Conservation (phyloP, 1,284 basidiomycete species). For the Golubevia sp. region DNA sequence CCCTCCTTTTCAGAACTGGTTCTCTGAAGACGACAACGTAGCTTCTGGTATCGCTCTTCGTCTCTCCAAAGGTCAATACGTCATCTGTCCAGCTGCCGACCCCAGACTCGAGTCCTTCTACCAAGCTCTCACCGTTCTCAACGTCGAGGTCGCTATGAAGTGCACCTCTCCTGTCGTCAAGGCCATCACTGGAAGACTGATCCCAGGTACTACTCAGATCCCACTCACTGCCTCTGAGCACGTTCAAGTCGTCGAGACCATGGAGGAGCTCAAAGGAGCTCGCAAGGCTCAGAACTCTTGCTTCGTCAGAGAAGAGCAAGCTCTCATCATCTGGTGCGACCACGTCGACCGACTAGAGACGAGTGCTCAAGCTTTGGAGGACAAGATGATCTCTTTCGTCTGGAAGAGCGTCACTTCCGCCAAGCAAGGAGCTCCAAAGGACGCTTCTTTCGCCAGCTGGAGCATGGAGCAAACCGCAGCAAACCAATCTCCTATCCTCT, state of each 20-base stretch:
- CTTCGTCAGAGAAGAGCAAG: conserved; percentile 28
- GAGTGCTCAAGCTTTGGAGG: conserved; percentile 69
- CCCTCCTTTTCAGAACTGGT: too few species aligned
- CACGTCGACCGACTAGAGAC: conserved; percentile 17
- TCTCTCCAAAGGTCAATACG: conserved; percentile 28
- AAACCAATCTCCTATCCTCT: conserved; percentile 13
- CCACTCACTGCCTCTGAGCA: conserved; percentile 30
- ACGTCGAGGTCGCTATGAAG: conserved; percentile 17
- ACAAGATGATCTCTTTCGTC: conserved; percentile 77
- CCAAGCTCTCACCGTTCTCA: conserved; percentile 20
- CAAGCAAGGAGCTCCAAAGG: conserved; percentile 13
- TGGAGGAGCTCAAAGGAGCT: conserved; percentile 22
- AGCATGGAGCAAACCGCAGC: not conserved
- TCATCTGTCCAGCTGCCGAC: conserved; percentile 19
- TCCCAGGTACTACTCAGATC: conserved; percentile 20
- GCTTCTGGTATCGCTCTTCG: conserved; percentile 27
- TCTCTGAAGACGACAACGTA: not conserved
- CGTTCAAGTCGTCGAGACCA: conserved; percentile 39
- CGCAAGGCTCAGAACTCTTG: conserved; percentile 36
- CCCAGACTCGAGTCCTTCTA: conserved; percentile 14
- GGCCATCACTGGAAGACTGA: conserved; percentile 14
- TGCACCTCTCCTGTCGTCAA: not conserved
- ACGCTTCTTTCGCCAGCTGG: conserved; percentile 2
- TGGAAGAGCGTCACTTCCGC: conserved; percentile 65
- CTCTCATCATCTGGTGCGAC: conserved; percentile 65